These are phyloP conservation scores for Besnoitia besnoiti DNA, from an alignment of 169 alveolate genomes.

Conservation along the genomic window DNA sequence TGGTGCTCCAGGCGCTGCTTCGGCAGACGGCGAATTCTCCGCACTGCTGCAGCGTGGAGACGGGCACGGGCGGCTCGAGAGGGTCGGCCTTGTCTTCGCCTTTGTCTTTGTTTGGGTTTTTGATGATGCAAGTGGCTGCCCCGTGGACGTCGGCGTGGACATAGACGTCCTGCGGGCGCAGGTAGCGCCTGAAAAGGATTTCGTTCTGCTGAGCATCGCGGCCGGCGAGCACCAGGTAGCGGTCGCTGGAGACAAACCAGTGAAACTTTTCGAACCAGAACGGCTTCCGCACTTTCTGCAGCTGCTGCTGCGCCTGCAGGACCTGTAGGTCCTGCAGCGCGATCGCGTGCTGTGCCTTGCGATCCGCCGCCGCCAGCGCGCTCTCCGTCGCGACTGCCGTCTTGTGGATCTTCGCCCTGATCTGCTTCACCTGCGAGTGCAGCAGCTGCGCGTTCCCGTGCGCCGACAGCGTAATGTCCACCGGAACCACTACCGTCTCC, in stretches of 20 bases:
- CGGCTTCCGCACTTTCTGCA: slow-evolving; percentile 78
- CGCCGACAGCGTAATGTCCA: slow-evolving; percentile 64
- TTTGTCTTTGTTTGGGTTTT: slow-evolving; percentile 84
- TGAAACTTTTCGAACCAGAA: slow-evolving; percentile 98
- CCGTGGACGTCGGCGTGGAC: slow-evolving; percentile 98
- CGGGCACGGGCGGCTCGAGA: slow-evolving; percentile 74
- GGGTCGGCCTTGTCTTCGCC: slow-evolving; percentile 84
- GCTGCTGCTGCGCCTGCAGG: slow-evolving; percentile 34
- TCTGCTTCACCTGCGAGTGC: slow-evolving; percentile 64
- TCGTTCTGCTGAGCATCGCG: slow-evolving; percentile 96
- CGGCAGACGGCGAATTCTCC: slow-evolving; percentile 89
- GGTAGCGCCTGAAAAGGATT: slow-evolving; percentile 91
- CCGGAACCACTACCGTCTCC: slow-evolving; percentile 40
- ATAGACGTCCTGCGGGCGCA: slow-evolving; percentile 88
- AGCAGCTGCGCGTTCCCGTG: slow-evolving; percentile 65
- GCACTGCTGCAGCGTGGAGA: slow-evolving; percentile 62
- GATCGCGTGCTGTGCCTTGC: slow-evolving; percentile 60
- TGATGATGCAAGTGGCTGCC: slow-evolving; percentile 95
- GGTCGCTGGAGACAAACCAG: slow-evolving; percentile 95
- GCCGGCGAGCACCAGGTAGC: slow-evolving; percentile 86
- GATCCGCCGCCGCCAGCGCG: slow-evolving; percentile 69
- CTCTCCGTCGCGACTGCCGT: slow-evolving; percentile 42
- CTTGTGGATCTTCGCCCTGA: slow-evolving; percentile 19
- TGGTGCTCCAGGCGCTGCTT: slow-evolving; percentile 94
- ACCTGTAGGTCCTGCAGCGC: slow-evolving; percentile 59